These are phyloP conservation scores for Bipolaris zeicola DNA, from an alignment of 2,329 filamentous ascomycete species.

Conservation along the genomic window DNA sequence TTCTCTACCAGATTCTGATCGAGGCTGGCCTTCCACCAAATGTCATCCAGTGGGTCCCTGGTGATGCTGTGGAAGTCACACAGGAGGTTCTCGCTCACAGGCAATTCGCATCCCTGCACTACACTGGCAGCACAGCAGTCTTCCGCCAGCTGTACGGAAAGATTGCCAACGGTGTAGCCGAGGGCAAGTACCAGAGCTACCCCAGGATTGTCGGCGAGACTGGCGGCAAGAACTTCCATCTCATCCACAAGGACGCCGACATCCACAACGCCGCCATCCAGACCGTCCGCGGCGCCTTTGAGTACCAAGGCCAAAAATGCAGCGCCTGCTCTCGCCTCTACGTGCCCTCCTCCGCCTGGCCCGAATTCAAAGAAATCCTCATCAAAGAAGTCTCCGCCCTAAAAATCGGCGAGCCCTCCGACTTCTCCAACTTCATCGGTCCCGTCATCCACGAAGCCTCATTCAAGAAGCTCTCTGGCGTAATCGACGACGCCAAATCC, in stretches of 20 bases:
- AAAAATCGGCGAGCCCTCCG: constrained; percentile 70
- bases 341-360: constrained; percentile 75
- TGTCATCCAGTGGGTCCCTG: constrained; percentile 93
- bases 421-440: constrained; percentile 80
- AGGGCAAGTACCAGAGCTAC: constrained; percentile 82
- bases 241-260: constrained; percentile 78
- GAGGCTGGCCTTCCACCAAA: constrained; percentile 88
- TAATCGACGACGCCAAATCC: constrained; percentile 79
- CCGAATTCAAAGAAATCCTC: constrained; percentile 70
- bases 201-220: constrained; percentile 90
- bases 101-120: constrained; percentile 90
- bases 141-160: constrained; percentile 88
- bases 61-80: constrained; percentile 84
- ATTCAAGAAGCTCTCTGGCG: constrained; percentile 78
- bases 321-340: constrained; percentile 82
- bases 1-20: constrained; percentile 86
- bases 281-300: constrained; percentile 85
- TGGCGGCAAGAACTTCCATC: constrained; percentile 91
- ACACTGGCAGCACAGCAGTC: constrained; percentile 89
- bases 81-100: constrained; percentile 75
- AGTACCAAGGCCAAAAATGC: constrained; percentile 92
- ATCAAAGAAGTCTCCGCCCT: constrained; percentile 71
- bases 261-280: constrained; percentile 78
- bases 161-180: constrained; percentile 80
- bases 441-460: constrained; percentile 83